phyloP scores from a whole-genome alignment of 2,329 filamentous ascomycete genomes.

The Tricladium varicosporioides region DNA sequence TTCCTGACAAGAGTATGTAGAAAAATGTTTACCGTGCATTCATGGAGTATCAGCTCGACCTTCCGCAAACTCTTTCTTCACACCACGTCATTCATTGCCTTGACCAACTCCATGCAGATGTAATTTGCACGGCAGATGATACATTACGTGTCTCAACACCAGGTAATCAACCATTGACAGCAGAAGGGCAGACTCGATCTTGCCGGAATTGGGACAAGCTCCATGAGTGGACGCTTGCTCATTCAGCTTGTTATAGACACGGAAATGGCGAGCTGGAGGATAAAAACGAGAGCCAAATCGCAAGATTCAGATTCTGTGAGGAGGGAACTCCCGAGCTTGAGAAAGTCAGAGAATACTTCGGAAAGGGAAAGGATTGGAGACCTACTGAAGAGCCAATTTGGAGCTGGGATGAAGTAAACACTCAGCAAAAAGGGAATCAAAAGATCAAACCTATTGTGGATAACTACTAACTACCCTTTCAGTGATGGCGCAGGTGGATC shows the following conservation, averaged over 20 bases:
- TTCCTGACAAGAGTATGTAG: background rate
- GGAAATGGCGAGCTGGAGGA: background rate
- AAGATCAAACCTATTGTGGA: background rate
- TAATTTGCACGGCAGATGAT: slow-evolving; percentile 8
- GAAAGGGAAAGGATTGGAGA: background rate
- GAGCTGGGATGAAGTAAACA: background rate
- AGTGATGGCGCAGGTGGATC: no score
- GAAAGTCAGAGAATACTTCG: background rate
- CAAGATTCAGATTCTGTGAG: background rate
- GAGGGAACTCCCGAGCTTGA: background rate
- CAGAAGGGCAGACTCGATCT: background rate
- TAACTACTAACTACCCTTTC: background rate
- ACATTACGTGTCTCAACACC: background rate
- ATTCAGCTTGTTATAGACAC: slow-evolving; percentile 1
- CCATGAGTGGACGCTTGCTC: background rate
- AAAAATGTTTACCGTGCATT: slow-evolving; percentile 5
- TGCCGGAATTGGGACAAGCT: slow-evolving; percentile 5
- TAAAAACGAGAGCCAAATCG: background rate
- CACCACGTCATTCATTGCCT: slow-evolving; percentile 6
- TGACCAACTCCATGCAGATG: background rate
- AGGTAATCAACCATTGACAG: background rate
- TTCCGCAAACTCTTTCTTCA: background rate
- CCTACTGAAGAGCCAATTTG: background rate
- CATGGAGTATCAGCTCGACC: slow-evolving; percentile 3
- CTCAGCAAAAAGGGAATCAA: no score